Conservation (phyloP, 768 basidiomycete species). For the Lanmaoa pseudosensibilis region DNA sequence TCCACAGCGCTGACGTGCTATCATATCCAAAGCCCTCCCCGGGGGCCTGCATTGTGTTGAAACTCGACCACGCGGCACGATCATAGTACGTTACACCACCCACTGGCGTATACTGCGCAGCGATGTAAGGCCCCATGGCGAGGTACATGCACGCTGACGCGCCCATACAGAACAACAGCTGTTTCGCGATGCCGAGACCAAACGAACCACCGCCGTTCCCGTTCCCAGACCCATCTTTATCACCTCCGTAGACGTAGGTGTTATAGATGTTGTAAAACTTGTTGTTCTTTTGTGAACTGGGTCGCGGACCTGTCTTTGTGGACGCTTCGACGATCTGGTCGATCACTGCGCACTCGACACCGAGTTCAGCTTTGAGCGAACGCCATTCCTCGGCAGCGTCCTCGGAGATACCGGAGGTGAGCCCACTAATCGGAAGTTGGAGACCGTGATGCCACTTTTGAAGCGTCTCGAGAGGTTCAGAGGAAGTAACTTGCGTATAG, state of each 20-base stretch:
- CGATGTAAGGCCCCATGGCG: slow-evolving; percentile 57
- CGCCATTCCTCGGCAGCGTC: slow-evolving; percentile 77
- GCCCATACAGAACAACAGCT: slow-evolving; percentile 58
- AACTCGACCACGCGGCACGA: slow-evolving; percentile 75
- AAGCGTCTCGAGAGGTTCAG: slow-evolving; percentile 55
- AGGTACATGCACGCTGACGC: slow-evolving; percentile 63
- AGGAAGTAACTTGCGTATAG: slow-evolving; percentile 60
- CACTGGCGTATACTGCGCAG: slow-evolving; percentile 53
- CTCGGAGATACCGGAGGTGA: slow-evolving; percentile 57
- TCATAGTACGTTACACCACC: slow-evolving; percentile 78
- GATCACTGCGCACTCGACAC: slow-evolving; percentile 73
- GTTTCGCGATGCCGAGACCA: slow-evolving; percentile 40
- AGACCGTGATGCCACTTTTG: slow-evolving; percentile 72
- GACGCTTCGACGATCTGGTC: slow-evolving; percentile 61
- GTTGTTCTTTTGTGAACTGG: slow-evolving; percentile 42
- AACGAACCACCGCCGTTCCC: slow-evolving; percentile 23
- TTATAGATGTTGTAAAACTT: slow-evolving; percentile 88
- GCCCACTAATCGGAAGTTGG: slow-evolving; percentile 41
- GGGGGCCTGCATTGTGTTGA: slow-evolving; percentile 66
- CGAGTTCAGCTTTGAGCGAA: slow-evolving; percentile 74
- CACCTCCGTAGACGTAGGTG: slow-evolving; percentile 55
- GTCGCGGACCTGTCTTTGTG: slow-evolving; percentile 32
- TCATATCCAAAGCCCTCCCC: slow-evolving; percentile 72
- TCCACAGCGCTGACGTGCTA: slow-evolving; percentile 64
- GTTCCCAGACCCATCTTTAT: slow-evolving; percentile 37